phyloP scores from a whole-genome alignment of 768 basidiomycete species.

The Russula earlei region DNA sequence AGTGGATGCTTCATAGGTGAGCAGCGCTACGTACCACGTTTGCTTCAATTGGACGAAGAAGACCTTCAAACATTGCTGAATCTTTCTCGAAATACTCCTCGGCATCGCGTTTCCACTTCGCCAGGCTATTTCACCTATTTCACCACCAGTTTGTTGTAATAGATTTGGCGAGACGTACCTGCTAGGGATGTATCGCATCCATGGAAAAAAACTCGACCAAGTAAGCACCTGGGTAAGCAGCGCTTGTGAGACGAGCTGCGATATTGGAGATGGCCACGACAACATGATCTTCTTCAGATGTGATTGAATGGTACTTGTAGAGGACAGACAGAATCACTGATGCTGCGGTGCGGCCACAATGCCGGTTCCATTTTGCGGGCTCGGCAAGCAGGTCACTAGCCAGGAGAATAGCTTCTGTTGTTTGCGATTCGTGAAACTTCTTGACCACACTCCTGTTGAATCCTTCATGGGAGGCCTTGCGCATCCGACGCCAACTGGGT shows the following conservation, averaged over 20 bases:
- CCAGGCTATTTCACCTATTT: neutral
- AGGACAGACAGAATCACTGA: neutral
- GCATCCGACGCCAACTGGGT: neutral
- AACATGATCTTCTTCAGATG: neutral
- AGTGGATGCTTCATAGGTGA: neutral
- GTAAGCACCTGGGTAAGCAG: neutral
- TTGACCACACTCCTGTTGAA: neutral
- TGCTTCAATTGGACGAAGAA: neutral
- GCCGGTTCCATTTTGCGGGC: neutral
- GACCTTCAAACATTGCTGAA: neutral
- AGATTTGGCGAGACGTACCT: neutral
- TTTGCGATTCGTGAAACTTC: neutral
- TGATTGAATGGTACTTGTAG: neutral
- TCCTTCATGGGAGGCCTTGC: neutral
- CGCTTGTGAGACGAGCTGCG: neutral
- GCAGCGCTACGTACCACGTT: neutral
- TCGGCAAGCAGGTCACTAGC: neutral
- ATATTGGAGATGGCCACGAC: neutral
- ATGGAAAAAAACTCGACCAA: neutral
- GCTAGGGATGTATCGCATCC: neutral
- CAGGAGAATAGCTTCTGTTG: neutral
- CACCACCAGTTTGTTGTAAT: neutral
- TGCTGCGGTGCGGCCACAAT: neutral
- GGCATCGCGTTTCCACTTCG: conserved; percentile 9
- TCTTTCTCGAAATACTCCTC: neutral